Percentiles rank a stretch among this genome's conserved stretches.
These are phyloP conservation scores for Escallonia herrerae DNA, from an alignment of 129 eudicot genomes.

Conservation along the genomic window DNA sequence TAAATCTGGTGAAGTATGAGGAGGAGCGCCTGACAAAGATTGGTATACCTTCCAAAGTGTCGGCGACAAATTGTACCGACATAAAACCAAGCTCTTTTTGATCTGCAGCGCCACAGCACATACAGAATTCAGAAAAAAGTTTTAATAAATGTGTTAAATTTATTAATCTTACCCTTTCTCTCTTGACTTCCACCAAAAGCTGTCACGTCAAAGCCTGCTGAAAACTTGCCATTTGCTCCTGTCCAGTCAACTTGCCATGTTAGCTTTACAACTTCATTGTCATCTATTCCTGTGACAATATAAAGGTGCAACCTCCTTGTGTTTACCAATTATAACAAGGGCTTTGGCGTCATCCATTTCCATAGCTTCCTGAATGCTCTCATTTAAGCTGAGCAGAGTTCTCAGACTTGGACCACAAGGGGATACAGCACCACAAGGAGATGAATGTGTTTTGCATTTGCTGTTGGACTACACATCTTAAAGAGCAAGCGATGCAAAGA, in stretches of 20 bases:
- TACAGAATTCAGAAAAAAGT: not conserved
- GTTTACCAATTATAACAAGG: constrained; percentile 48
- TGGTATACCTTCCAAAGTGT: constrained; percentile 46
- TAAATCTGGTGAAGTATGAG: not conserved
- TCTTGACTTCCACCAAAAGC: constrained; percentile 32
- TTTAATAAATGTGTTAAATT: not conserved
- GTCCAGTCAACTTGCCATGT: constrained; percentile 15
- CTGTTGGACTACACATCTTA: no score
- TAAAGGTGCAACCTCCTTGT: not conserved
- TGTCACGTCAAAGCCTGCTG: constrained; percentile 52
- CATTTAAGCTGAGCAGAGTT: constrained; percentile 33
- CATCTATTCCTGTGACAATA: not conserved
- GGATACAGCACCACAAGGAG: no score
- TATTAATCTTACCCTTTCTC: constrained; percentile 30
- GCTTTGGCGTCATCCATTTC: constrained; percentile 47
- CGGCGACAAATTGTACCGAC: constrained; percentile 35
- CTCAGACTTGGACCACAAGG: no score
- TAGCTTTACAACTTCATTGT: not conserved
- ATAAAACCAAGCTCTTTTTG: constrained; percentile 22
- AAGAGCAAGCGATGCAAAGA: no score
- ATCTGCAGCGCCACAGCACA: constrained; percentile 7
- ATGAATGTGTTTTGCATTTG: no score
- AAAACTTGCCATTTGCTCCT: constrained; percentile 55
- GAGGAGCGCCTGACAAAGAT: not conserved
- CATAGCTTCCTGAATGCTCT: constrained; percentile 45